Evolutionary conservation across 768 basidiomycete genomes (phyloP).

Genomic region (Clavaria fumosa): DNA sequence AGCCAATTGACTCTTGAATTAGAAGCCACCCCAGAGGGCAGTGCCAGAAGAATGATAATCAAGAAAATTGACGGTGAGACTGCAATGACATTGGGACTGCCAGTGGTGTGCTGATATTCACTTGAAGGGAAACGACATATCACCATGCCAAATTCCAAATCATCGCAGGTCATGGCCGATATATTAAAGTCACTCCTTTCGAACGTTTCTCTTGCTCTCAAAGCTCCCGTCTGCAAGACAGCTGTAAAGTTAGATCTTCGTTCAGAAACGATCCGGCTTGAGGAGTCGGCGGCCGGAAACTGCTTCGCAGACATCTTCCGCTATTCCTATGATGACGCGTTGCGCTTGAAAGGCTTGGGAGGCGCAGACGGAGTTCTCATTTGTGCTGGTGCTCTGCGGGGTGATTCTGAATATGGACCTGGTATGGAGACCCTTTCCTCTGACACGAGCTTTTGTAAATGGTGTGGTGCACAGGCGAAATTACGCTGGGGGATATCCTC

Average conservation of each 20-base stretch:
- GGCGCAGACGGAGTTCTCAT: slow-evolving; percentile 73
- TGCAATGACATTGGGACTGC: not conserved
- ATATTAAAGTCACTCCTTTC: slow-evolving; percentile 51
- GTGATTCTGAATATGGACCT: slow-evolving; percentile 74
- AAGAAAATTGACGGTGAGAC: slow-evolving; percentile 39
- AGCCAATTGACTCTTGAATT: slow-evolving; percentile 61
- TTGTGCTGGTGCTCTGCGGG: slow-evolving; percentile 71
- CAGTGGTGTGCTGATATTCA: not conserved
- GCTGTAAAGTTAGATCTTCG: slow-evolving; percentile 54
- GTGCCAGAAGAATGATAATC: slow-evolving; percentile 51
- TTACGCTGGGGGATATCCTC: slow-evolving; percentile 76
- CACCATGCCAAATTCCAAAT: slow-evolving; percentile 41
- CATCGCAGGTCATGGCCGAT: slow-evolving; percentile 36
- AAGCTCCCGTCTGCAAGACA: slow-evolving; percentile 62
- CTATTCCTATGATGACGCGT: slow-evolving; percentile 66
- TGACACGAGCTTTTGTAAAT: not conserved
- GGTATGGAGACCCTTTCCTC: slow-evolving; percentile 26
- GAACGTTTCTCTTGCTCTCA: slow-evolving; percentile 52
- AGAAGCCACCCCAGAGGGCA: slow-evolving; percentile 39
- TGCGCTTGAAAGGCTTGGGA: slow-evolving; percentile 38
- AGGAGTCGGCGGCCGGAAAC: slow-evolving; percentile 62
- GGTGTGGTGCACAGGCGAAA: slow-evolving; percentile 28
- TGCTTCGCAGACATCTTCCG: slow-evolving; percentile 79
- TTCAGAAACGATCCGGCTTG: slow-evolving; percentile 57
- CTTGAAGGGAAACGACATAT: slow-evolving; percentile 47